Evolutionary conservation across 2,329 filamentous ascomycete species (phyloP).

Genomic region (Penicillium digitatum): DNA sequence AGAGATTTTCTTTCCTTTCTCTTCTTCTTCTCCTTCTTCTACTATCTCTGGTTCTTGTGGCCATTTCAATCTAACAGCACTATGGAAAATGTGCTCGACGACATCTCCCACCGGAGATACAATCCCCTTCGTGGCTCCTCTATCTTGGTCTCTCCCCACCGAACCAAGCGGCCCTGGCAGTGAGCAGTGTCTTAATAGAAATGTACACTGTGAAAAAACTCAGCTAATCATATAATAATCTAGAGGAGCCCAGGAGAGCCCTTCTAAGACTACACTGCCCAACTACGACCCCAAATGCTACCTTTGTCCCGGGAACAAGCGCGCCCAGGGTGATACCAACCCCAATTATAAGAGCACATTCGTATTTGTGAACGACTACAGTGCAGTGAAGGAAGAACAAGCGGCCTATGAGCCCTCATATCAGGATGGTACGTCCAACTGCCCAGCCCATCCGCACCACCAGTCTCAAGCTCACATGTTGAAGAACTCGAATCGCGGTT

Average conservation of each 20-base stretch:
- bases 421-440: slow-evolving; percentile 45
- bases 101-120: slow-evolving; percentile 93
- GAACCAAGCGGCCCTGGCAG: slow-evolving; percentile 98
- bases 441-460: neutral
- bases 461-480: slow-evolving; percentile 3
- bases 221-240: neutral
- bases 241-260: slow-evolving; percentile 73
- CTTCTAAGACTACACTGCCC: slow-evolving; percentile 65
- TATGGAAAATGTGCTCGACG: slow-evolving; percentile 80
- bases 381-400: slow-evolving; percentile 91
- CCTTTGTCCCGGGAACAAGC: slow-evolving; percentile 84
- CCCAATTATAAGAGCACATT: slow-evolving; percentile 84
- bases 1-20: slow-evolving; percentile 2
- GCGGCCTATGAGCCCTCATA: slow-evolving; percentile 63
- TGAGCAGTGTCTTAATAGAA: slow-evolving; percentile 50
- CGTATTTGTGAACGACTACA: slow-evolving; percentile 96
- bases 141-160: slow-evolving; percentile 91
- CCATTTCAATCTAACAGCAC: slow-evolving; percentile 13
- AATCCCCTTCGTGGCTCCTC: slow-evolving; percentile 87
- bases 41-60: neutral
- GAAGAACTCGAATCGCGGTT: slow-evolving; percentile 69
- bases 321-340: slow-evolving; percentile 81
- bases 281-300: slow-evolving; percentile 90
- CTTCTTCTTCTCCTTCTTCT: neutral
- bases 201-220: neutral